Base-by-base conservation (phyloP, 441 rosid genomes). In the Capsella rubella region DNA sequence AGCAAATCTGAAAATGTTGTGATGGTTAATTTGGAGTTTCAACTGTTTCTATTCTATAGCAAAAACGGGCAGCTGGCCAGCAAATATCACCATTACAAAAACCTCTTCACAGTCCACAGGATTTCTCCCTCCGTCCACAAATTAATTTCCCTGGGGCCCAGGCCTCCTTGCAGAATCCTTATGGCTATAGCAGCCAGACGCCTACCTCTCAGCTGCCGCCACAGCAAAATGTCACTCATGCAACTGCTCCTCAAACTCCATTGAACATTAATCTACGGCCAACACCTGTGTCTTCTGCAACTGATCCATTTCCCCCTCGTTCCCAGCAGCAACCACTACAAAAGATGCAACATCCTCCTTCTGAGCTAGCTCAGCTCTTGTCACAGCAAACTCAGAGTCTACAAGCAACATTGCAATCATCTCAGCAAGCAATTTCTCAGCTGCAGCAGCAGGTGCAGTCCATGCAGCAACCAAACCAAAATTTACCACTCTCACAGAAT, bases 361-460 rank as follows among this genome's bases (percentile, higher is more conserved):
- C 99, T 67, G 91, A 84, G 71, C 82, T 96, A 77, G 98, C 98
- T 76, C 96, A 91, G 82, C 88, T 89, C 90, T 61, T 96, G 79
- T 93, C 96, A 27, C 95, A 90, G 73, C 99, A 96, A 80, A 90
- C 94, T 5, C 98, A 96, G 81, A 84, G 84, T 71, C 85, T 93
- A 73, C 94, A 87, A 81, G 99, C 99, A 49, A 93, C 89, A 76
- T 84, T 89, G 81, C 97, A 93, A 61, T 91, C 99, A 29, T 91
- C 99, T 72, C 97, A 90, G 84, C 97, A 96, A 75, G 90, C 94
- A 47, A 89, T 96, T 84, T 91, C 99, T 55, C 93, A 93, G 83
- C 83, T 95, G 80, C 99, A 90, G 83, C 99, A 95, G 73, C 94
- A 93, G 75, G 73, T 90, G 71, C 97, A 91, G 85, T 83, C 85